Conservation (phyloP, 2,329 filamentous ascomycete genomes). For the Didymella pomorum region DNA sequence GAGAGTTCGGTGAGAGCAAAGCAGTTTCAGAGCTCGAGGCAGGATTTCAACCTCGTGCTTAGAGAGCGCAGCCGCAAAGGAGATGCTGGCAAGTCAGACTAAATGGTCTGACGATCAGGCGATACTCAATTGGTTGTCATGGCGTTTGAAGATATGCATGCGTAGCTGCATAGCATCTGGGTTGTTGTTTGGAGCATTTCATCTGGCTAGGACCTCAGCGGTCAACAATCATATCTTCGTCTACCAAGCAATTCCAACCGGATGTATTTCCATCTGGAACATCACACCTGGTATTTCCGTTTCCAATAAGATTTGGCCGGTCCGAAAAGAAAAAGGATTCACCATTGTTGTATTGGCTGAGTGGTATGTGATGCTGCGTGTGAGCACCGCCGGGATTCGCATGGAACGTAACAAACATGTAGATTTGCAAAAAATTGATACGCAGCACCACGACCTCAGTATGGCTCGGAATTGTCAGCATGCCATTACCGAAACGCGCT, state of each 20-base stretch:
- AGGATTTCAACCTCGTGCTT: conserved; percentile 42
- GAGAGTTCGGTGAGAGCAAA: conserved; percentile 13
- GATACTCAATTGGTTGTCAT: background rate
- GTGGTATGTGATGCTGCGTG: too few relatives aligned
- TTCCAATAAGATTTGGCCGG: too few relatives aligned
- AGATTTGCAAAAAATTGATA: too few relatives aligned
- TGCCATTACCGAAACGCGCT: background rate
- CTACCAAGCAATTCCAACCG: too few relatives aligned
- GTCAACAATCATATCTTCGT: background rate
- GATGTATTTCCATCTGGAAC: too few relatives aligned
- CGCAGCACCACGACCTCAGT: background rate
- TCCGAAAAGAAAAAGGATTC: too few relatives aligned
- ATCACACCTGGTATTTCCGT: too few relatives aligned
- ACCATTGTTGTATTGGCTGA: too few relatives aligned
- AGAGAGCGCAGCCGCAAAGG: conserved; percentile 40
- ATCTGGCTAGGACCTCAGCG: background rate
- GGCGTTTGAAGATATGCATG: background rate
- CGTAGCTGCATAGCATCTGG: background rate
- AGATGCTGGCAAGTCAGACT: conserved; percentile 42
- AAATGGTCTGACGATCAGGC: conserved; percentile 7
- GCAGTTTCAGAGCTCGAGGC: conserved; percentile 45
- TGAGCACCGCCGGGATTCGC: too few relatives aligned
- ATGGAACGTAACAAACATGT: too few relatives aligned
- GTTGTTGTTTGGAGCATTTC: background rate
- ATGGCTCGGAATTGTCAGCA: background rate